These are phyloP conservation scores for Plasmodium adleri DNA, from an alignment of 169 alveolate species.

Conservation along the genomic window DNA sequence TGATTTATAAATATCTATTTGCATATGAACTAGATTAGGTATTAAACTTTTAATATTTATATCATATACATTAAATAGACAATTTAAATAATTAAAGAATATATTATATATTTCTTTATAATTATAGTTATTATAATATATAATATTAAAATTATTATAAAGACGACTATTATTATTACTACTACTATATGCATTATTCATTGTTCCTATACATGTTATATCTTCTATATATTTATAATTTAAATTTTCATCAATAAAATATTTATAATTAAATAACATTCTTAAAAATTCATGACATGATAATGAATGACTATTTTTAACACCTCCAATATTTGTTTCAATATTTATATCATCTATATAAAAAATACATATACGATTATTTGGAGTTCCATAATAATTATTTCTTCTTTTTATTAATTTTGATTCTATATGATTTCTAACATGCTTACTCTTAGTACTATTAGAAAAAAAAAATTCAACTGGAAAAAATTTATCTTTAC, in stretches of 20 bases:
- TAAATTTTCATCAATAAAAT: conserved; percentile 42
- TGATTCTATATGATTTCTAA: conserved; percentile 67
- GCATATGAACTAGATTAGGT: conserved; percentile 30
- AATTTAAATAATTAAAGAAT: conserved; percentile 27
- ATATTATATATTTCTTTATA: conserved; percentile 55
- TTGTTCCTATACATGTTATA: conserved; percentile 64
- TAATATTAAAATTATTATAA: conserved; percentile 58
- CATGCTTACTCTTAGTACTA: conserved; percentile 72
- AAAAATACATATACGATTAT: conserved; percentile 54
- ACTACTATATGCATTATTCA: conserved; percentile 43
- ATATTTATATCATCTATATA: conserved; percentile 69
- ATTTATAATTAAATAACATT: conserved; percentile 63
- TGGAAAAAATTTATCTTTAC: conserved; percentile 54
- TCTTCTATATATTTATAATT: conserved; percentile 51
- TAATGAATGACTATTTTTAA: conserved; percentile 39
- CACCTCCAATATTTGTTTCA: conserved; percentile 44
- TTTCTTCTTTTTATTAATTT: conserved; percentile 57
- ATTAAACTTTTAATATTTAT: conserved; percentile 60
- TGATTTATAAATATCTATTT: conserved; percentile 44
- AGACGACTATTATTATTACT: conserved; percentile 24
- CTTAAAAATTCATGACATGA: conserved; percentile 69
- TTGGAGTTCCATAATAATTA: conserved; percentile 64
- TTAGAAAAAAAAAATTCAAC: conserved; percentile 64
- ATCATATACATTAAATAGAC: conserved; percentile 50
- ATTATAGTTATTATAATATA: conserved; percentile 65